Evolutionary conservation across 352 stramenopile species (phyloP), one percentile per base, ranked within the genome.

Genomic region (Globisporangium ultimum): DNA sequence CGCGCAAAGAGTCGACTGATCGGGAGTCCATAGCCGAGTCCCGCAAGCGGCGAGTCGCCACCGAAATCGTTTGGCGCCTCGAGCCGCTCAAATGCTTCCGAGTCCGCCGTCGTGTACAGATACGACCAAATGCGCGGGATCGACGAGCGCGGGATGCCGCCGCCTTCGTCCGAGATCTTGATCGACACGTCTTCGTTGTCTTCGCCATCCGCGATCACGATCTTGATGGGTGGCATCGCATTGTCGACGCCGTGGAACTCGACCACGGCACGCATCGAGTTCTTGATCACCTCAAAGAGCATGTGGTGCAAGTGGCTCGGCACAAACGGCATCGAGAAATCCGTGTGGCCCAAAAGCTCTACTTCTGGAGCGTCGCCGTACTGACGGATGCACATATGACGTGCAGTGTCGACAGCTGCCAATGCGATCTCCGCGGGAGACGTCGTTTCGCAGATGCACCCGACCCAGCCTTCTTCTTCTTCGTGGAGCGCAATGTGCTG

Each of bases 101-200:
- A 93, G 72, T 99, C 95, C 9, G 97, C 97, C 0, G 98, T 99
- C 36, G 98, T 99, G 77, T 99, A 99, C 11, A 99, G 78, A 78
- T 99, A 99, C 53, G 88, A 98, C 97, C 97, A 99, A 66, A 99
- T 99, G 45, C 97, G 91, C 38, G 95, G 96, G 66, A 99, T 97
- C 14, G 99, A 97, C 45, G 89, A 98, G 43, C 98, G 88, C 18
- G 95, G 91, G 69, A 99, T 99, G 52, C 98, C 98, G 47, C 98
- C 98, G 36, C 98, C 98, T 78, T 99, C 97, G 72, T 99, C 98
- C 55, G 89, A 98, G 52, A 99, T 97, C 83, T 99, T 99, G 57
- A 99, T 99, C 45, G 98, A 98, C 41, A 98, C 91, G 74, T 99
- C 97, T 74, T 99, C 96, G 68, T 99, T 99, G 56, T 98, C 90